Conservation (phyloP, 371 early-diverging fungal species). For the Neoconidiobolus thromboides region DNA sequence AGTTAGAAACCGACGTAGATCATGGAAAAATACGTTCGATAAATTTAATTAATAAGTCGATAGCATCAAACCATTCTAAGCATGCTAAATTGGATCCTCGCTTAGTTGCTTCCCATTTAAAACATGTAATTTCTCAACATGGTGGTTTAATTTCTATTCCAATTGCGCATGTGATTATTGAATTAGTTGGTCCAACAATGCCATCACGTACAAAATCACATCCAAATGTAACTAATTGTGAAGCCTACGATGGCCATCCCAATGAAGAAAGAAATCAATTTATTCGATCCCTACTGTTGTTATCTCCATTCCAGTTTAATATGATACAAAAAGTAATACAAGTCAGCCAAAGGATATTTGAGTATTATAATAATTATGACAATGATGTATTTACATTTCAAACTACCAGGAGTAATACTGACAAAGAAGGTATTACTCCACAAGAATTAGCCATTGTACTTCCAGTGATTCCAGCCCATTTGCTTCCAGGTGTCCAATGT, state of each 20-base stretch:
- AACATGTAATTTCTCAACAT: not conserved
- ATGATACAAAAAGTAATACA: not conserved
- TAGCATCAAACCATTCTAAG: not conserved
- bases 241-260: not conserved
- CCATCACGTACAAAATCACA: not conserved
- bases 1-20: not conserved
- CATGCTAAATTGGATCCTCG: not conserved
- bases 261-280: not conserved
- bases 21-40: not conserved
- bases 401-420: not conserved
- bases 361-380: not conserved
- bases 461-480: slow-evolving; percentile 1
- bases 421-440: not conserved
- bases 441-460: slow-evolving; percentile 1
- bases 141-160: not conserved
- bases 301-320: not conserved
- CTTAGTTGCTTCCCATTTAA: slow-evolving; percentile 1
- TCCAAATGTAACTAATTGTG: not conserved
- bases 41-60: not conserved
- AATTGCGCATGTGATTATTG: slow-evolving; percentile 1
- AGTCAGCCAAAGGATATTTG: not conserved
- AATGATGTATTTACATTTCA: not conserved
- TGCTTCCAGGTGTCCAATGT: not conserved
- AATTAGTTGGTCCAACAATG: not conserved
- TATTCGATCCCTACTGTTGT: not conserved